These are phyloP conservation scores for Metschnikowia picachoensis DNA, from an alignment of 805 yeast genomes.

Conservation along the genomic window DNA sequence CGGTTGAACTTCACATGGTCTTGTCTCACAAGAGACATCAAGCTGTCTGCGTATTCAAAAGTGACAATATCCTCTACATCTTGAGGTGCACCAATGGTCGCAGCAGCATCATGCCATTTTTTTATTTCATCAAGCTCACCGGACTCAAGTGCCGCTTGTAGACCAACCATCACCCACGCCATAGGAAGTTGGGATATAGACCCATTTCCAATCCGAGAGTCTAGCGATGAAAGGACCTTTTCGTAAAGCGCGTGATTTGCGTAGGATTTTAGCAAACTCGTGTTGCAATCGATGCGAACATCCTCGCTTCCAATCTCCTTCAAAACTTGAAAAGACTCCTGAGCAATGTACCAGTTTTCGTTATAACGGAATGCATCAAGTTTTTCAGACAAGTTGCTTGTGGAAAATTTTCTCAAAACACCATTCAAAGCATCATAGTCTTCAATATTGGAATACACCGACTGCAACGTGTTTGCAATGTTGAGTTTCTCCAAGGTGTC, in stretches of 20 bases:
- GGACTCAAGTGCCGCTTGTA: constrained; percentile 68
- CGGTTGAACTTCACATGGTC: constrained; percentile 31
- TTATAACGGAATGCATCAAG: constrained; percentile 77
- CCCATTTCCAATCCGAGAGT: constrained; percentile 25
- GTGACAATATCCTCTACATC: constrained; percentile 53
- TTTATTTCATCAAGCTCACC: constrained; percentile 50
- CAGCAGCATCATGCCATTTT: constrained; percentile 58
- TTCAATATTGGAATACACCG: constrained; percentile 80
- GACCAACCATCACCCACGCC: constrained; percentile 64
- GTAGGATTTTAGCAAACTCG: constrained; percentile 64
- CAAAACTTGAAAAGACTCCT: constrained; percentile 73
- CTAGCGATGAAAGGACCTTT: constrained; percentile 52
- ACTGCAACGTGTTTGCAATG: constrained; percentile 54
- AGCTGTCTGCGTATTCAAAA: constrained; percentile 62
- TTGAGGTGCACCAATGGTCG: constrained; percentile 38
- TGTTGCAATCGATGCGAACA: constrained; percentile 35
- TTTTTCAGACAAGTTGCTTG: constrained; percentile 68
- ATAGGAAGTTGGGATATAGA: constrained; percentile 31
- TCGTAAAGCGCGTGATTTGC: constrained; percentile 75
- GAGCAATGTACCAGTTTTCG: constrained; percentile 83
- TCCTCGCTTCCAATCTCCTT: constrained; percentile 35
- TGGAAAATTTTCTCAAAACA: constrained; percentile 66
- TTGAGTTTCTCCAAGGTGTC: constrained; percentile 31
- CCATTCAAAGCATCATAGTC: constrained; percentile 92
- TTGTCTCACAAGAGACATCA: constrained; percentile 40